Base-by-base conservation (phyloP, 805 yeast species). In the Kazachstania viticola region DNA sequence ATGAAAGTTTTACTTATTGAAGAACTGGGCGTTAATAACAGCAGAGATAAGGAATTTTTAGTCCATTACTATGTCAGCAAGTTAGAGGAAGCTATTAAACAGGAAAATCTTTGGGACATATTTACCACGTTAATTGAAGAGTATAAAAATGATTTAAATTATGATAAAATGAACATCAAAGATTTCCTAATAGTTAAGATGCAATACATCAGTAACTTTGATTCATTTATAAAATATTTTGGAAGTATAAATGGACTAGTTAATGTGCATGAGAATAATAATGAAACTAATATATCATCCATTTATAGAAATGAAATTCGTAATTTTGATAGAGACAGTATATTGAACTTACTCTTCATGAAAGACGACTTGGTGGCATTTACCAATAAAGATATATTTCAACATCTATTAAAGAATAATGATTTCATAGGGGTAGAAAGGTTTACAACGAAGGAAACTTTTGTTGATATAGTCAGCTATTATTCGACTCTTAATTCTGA, bases 1-100 rank as follows among this genome's bases (percentile, higher is more conserved):
- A 35, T 43, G 6, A 53, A 48, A 29, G 53, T 54, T 1, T 22
- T 35, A 1, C 26, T 53, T 6, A 33, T 53, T 4, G 57, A 54
- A 36, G 32, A 38, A 17, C 28, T 51, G 6, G 51, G 54, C 1
- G 30, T 44, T 1, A 25, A 32, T 13, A 38, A 41, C 22, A 19
- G 31, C 9, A 29, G 37, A n/a, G 56, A 54, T 28, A 42, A 33
- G 21, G 40, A 40, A 19, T 53, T 51, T 33, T 31, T 54, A 21
- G 16, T 45, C 3, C 39, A 45, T 11, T 51, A 44, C 32, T 54
- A 54, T 33, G 29, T 45, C 18, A 39, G 45, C 3, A 40, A 44
- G 14, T 23, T 54, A 9, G 43, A 42, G 27, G 46, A 42, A 15
- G 26, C 30, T 3, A 37, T 53, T 14, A 35, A 40, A 12, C 30